Evolutionary conservation across 2,329 filamentous ascomycete species (phyloP).

Genomic region (Penicillium sp.): DNA sequence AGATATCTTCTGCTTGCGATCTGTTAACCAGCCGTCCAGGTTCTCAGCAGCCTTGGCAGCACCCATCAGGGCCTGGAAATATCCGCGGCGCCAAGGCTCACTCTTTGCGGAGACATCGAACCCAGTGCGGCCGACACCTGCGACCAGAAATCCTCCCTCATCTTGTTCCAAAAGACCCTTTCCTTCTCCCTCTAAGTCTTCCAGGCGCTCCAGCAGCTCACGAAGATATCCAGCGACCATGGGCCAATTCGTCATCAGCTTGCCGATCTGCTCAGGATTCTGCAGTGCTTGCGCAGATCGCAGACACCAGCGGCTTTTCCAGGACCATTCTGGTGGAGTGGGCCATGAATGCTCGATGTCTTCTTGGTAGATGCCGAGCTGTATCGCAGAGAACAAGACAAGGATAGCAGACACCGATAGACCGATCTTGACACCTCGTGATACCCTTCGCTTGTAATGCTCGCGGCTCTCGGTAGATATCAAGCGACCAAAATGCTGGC

Average conservation of each 20-base stretch:
- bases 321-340: conserved; percentile 78
- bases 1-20: conserved; percentile 62
- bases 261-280: conserved; percentile 54
- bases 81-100: conserved; percentile 81
- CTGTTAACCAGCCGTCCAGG: conserved; percentile 73
- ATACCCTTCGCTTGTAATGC: conserved; percentile 48
- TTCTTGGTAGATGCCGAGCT: conserved; percentile 69
- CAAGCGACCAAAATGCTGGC: conserved; percentile 61
- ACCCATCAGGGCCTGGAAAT: conserved; percentile 78
- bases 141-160: conserved; percentile 52
- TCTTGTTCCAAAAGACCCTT: conserved; percentile 58
- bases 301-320: conserved; percentile 65
- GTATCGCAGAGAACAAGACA: conserved; percentile 58
- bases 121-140: conserved; percentile 54
- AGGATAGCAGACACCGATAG: conserved; percentile 68
- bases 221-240: conserved; percentile 60
- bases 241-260: conserved; percentile 64
- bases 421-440: conserved; percentile 66
- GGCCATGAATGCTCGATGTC: conserved; percentile 71
- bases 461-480: conserved; percentile 70
- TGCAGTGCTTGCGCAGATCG: conserved; percentile 62
- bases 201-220: conserved; percentile 62
- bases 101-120: conserved; percentile 72
- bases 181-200: conserved; percentile 68
- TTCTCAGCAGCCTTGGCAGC: conserved; percentile 74